These are phyloP conservation scores for Xylaria longipes DNA, from an alignment of 495 filamentous ascomycete genomes.

Conservation along the genomic window DNA sequence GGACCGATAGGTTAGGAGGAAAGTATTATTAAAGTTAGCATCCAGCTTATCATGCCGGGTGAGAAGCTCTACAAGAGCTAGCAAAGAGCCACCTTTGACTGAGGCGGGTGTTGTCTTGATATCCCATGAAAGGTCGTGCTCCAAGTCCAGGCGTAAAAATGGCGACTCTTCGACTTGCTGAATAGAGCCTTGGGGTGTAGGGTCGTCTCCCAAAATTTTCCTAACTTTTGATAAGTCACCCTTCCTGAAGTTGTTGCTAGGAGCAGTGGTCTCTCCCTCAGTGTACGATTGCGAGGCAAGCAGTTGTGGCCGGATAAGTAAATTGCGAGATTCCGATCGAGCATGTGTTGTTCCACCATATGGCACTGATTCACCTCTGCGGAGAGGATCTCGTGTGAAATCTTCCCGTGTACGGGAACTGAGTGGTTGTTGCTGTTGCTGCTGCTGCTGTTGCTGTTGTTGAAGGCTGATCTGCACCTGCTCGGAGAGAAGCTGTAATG, in stretches of 20 bases:
- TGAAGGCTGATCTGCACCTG: constrained; percentile 63
- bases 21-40: constrained; percentile 95
- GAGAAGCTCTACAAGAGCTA: constrained; percentile 92
- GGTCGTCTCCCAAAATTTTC: constrained; percentile 87
- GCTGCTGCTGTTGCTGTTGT: constrained; percentile 45
- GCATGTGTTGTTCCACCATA: constrained; percentile 47
- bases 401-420: constrained; percentile 50
- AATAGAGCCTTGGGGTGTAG: constrained; percentile 60
- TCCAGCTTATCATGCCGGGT: constrained; percentile 96
- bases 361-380: constrained; percentile 53
- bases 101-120: constrained; percentile 71
- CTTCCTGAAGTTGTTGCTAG: constrained; percentile 62
- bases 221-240: constrained; percentile 81
- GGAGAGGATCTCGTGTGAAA: constrained; percentile 43
- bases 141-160: constrained; percentile 86
- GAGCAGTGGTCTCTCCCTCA: constrained; percentile 64
- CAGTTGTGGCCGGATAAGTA: constrained; percentile 43
- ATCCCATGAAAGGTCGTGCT: constrained; percentile 90
- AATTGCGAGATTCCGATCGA: constrained; percentile 54
- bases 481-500: constrained; percentile 84
- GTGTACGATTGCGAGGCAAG: constrained; percentile 69
- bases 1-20: constrained; percentile 94
- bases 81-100: constrained; percentile 86
- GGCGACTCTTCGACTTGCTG: constrained; percentile 74
- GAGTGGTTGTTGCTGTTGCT: constrained; percentile 31